phyloP scores from a whole-genome alignment of 805 yeast species.

The Cyberlindnera xylosilytica region DNA sequence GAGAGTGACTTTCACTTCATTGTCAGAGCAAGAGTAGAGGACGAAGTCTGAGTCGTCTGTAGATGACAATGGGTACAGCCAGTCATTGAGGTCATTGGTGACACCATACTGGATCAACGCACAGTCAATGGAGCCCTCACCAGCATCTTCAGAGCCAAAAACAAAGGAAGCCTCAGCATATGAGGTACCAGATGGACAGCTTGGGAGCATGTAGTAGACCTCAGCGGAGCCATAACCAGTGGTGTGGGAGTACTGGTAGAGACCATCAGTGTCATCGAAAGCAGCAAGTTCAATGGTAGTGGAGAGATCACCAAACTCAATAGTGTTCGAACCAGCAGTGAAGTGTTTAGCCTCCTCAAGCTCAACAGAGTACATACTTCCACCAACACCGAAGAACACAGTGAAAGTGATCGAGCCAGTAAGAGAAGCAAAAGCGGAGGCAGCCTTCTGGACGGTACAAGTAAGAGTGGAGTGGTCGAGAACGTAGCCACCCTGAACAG shows the following conservation, averaged over 20 bases:
- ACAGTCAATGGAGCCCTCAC: constrained; percentile 24
- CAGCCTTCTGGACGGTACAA: constrained; percentile 26
- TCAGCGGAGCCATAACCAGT: constrained; percentile 32
- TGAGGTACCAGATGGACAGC: constrained; percentile 24
- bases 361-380: constrained; percentile 29
- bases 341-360: constrained; percentile 30
- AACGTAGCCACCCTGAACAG: constrained; percentile 33
- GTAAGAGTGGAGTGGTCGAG: constrained; percentile 28
- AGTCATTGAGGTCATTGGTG: constrained; percentile 32
- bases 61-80: constrained; percentile 29
- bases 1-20: constrained; percentile 18
- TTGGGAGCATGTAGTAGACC: constrained; percentile 32
- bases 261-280: constrained; percentile 13
- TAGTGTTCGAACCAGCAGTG: constrained; percentile 27
- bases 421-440: constrained; percentile 21
- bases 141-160: constrained; percentile 16
- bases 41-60: constrained; percentile 11
- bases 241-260: constrained; percentile 28
- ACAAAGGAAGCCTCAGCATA: constrained; percentile 24
- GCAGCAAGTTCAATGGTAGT: constrained; percentile 29
- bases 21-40: constrained; percentile 23
- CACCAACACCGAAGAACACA: constrained; percentile 34
- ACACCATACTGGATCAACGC: constrained; percentile 18
- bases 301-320: constrained; percentile 27
- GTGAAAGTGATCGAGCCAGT: constrained; percentile 30